Evolutionary conservation across 495 filamentous ascomycete genomes (phyloP), one percentile per base, ranked within the genome.

Genomic region (Tuber aestivum): DNA sequence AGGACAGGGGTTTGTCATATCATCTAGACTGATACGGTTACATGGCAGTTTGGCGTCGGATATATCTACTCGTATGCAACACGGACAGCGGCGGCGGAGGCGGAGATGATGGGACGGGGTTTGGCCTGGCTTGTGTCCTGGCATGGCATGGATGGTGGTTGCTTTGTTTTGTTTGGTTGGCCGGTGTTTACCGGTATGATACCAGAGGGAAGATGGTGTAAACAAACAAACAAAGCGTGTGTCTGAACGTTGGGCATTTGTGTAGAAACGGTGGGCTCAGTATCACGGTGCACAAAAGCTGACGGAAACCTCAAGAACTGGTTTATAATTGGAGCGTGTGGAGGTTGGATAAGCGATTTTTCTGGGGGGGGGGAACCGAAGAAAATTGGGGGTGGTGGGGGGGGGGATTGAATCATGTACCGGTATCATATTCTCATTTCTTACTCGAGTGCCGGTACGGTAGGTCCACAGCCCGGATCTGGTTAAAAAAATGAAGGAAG

Each of bases 401-500:
- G 48, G 44, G 20, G 45, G n/a, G 0, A 16, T 65, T 0, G 56
- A 65, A 65, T 65, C 56, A 65, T 65, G 12, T 16, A n/a, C n/a
- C n/a, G n/a, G n/a, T n/a, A n/a, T n/a, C n/a, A n/a, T n/a, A 35
- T 65, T 65, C 56, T 65, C 56, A 65, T 65, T 35, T 65, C 27
- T 32, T 16, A n/a, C n/a, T n/a, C n/a, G n/a, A n/a, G n/a, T n/a
- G n/a, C n/a, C n/a, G n/a, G n/a, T n/a, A n/a, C n/a, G n/a, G n/a
- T n/a, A 65, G 32, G 56, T 35, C 27, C 2, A 16, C 14, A 32
- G 50, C 23, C 50, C n/a, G n/a, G n/a, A 27, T 32, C n/a, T 32
- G n/a, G 48, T 50, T 16, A 3, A 27, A 14, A 27, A 5, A 32
- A 27, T 27, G 10, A 61, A 27, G 50, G 50, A 32, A 3, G 3